These are phyloP conservation scores for Blastomyces percursus DNA, from an alignment of 2,329 filamentous ascomycete genomes.

Conservation along the genomic window DNA sequence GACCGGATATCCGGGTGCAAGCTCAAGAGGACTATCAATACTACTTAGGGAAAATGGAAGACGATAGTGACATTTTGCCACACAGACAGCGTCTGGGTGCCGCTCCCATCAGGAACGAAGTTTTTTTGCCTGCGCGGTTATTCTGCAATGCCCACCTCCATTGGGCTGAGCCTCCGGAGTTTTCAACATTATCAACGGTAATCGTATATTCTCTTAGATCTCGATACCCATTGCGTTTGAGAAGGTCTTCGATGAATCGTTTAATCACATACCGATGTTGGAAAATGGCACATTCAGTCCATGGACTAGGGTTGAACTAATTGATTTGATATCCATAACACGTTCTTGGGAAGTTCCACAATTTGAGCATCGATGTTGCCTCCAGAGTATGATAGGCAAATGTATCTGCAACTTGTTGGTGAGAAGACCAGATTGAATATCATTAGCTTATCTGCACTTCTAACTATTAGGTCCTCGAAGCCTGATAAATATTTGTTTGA, in stretches of 20 bases:
- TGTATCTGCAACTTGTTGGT: conserved; percentile 46
- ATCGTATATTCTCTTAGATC: conserved; percentile 41
- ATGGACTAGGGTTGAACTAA: conserved; percentile 39
- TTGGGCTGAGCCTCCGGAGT: conserved; percentile 39
- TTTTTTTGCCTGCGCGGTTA: conserved; percentile 19
- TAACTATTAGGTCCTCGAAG: conserved; percentile 37
- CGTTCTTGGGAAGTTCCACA: conserved; percentile 51
- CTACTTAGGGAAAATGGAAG: conserved; percentile 53
- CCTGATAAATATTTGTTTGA: conserved; percentile 29
- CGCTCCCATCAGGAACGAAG: conserved; percentile 49
- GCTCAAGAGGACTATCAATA: conserved; percentile 49
- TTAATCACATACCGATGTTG: conserved; percentile 49
- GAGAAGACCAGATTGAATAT: conserved; percentile 31
- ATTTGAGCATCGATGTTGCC: conserved; percentile 48
- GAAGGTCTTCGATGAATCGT: conserved; percentile 46
- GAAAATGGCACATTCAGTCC: conserved; percentile 50
- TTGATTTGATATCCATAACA: conserved; percentile 33
- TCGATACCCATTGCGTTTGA: conserved; percentile 45
- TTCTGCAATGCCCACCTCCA: conserved; percentile 46
- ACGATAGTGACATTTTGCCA: conserved; percentile 64
- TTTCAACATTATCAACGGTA: conserved; percentile 46
- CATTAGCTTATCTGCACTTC: conserved; percentile 42
- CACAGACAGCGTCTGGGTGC: conserved; percentile 61
- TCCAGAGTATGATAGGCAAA: conserved; percentile 54
- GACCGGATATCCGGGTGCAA: conserved; percentile 48